Percentiles rank a stretch among this genome's conserved stretches.
These are phyloP conservation scores for Ophiostoma pallidulum DNA, from an alignment of 2,329 filamentous ascomycete genomes.

Conservation along the genomic window DNA sequence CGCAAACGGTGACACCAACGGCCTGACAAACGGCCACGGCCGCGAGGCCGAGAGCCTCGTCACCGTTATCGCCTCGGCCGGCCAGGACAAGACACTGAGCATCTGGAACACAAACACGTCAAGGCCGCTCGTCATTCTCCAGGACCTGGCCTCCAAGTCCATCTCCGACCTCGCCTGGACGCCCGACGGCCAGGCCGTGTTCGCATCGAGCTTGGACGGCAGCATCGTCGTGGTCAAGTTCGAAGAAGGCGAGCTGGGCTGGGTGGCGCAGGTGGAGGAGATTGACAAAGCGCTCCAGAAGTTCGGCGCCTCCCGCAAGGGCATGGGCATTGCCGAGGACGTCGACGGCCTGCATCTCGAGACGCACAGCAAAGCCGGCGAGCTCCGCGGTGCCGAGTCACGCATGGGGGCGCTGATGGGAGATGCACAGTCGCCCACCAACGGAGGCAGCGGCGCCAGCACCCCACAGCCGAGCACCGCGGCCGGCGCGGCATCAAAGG, in stretches of 20 bases:
- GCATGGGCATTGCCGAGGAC: conserved; percentile 84
- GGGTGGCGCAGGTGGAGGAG: conserved; percentile 74
- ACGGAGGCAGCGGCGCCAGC: conserved; percentile 31
- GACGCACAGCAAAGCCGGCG: conserved; percentile 83
- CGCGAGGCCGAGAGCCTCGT: conserved; percentile 41
- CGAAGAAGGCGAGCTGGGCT: conserved; percentile 78
- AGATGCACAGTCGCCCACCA: conserved; percentile 53
- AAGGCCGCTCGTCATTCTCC: conserved; percentile 77
- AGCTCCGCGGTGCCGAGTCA: conserved; percentile 81
- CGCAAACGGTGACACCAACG: conserved; percentile 40
- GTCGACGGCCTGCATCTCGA: conserved; percentile 81
- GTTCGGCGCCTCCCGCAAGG: conserved; percentile 79
- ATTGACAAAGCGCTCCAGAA: conserved; percentile 91
- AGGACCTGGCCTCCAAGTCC: conserved; percentile 81
- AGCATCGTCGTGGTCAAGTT: conserved; percentile 77
- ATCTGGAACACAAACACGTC: conserved; percentile 98
- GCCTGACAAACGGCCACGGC: conserved; percentile 29
- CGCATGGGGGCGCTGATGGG: conserved; percentile 99
- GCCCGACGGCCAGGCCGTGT: conserved; percentile 80
- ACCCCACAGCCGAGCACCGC: conserved; percentile 17
- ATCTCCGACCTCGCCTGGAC: conserved; percentile 93
- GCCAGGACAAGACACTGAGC: conserved; percentile 90
- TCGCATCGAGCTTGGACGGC: conserved; percentile 80
- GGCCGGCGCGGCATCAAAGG: conserved; percentile 30
- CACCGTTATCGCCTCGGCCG: conserved; percentile 92